Evolutionary conservation across 2,329 filamentous ascomycete species (phyloP), one percentile per base, ranked within the genome.

Genomic region (Pyrenophora tritici-repentis): DNA sequence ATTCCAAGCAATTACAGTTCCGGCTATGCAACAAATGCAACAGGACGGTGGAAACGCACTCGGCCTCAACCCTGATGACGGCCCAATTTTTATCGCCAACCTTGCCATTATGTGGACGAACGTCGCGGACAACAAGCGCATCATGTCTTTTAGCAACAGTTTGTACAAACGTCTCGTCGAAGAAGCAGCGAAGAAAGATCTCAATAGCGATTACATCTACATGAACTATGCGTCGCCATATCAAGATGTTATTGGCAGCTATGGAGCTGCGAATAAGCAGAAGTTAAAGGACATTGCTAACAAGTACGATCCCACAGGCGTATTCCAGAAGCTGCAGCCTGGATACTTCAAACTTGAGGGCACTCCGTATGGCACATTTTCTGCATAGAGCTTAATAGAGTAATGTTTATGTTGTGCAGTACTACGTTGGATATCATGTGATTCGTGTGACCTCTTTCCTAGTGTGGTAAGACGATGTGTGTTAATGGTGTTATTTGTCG

Each of bases 141-240:
- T 72, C 35, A 44, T 66, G 35, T 47, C 56, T 26, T 59, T 63
- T 12, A 59, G 56, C 38, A 55, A 61, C 24, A 60, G 59, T n/a
- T 43, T 68, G 35, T 55, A 55, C 16, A 33, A 55, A 24, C 47
- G 47, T 12, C 42, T 56, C 5, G 26, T 50, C 32, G 52, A 40
- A 8, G 57, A 60, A 17, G 61, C 59, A 3, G 52, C 36, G 6
- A 50, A 43, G 40, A 55, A 45, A 22, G 51, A 46, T 17, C 38
- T 59, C 34, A 46, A 50, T 14, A 49, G 50, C 22, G 54, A 66
- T 33, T 59, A 70, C 47, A 58, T 78, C 24, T 80, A 79, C 58
- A 75, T 79, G 73, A 80, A 79, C 56, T 80, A 80, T 52, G 78
- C 75, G 9, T 73, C 69, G 37, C 64, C 68, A 50, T 74, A 70